Conservation (phyloP, 2,329 filamentous ascomycete species). For the Davidsoniella australis region DNA sequence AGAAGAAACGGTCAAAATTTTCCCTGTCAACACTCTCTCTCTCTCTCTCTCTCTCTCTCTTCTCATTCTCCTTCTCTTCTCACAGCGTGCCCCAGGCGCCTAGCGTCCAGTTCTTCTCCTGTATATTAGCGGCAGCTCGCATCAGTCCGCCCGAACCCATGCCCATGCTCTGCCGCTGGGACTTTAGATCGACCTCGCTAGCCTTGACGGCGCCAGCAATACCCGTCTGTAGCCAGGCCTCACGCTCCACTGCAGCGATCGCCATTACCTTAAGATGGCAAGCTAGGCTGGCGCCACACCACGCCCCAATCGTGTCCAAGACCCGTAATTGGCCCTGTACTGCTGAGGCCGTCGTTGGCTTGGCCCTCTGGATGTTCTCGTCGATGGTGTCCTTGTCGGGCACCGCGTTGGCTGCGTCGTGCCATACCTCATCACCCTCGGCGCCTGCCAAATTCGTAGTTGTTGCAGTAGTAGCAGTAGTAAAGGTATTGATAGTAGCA, state of each 20-base stretch:
- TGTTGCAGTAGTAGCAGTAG: conserved; percentile 7
- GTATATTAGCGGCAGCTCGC: conserved; percentile 18
- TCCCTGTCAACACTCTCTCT: background rate
- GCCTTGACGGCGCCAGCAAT: conserved; percentile 41
- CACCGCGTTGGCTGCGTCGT: conserved; percentile 26
- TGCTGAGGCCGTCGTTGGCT: background rate
- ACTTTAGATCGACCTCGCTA: conserved; percentile 35
- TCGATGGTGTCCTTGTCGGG: conserved; percentile 42
- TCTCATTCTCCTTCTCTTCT: background rate
- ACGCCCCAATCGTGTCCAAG: conserved; percentile 53
- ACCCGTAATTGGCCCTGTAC: conserved; percentile 45
- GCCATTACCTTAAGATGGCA: conserved; percentile 52
- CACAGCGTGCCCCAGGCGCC: conserved; percentile 41
- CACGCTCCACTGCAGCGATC: conserved; percentile 52
- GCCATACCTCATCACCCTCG: conserved; percentile 21
- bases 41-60: background rate
- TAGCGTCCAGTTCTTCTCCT: conserved; percentile 40
- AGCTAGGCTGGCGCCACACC: conserved; percentile 56
- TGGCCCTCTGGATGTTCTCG: conserved; percentile 32
- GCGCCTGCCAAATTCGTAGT: conserved; percentile 16
- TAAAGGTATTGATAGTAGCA: conserved; percentile 1
- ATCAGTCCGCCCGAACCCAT: conserved; percentile 22
- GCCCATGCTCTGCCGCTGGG: conserved; percentile 27
- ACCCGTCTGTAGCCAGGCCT: conserved; percentile 54
- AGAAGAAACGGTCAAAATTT: no score